Evolutionary conservation across 1,139 yeast species (phyloP), one percentile per base, ranked within the genome.

Genomic region (Schizosaccharomyces versatilis): DNA sequence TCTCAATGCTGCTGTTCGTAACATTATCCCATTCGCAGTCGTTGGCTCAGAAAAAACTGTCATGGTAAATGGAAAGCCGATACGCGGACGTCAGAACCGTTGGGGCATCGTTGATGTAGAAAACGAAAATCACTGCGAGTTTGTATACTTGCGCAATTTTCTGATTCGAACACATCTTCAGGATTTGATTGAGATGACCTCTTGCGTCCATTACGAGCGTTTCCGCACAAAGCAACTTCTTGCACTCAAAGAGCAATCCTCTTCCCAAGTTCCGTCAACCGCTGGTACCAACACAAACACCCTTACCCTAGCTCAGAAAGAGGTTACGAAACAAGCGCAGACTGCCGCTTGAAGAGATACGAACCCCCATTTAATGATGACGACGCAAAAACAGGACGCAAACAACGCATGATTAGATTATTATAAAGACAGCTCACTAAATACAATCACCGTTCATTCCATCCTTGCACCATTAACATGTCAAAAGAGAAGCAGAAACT

Each of bases 161-260:
- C 76, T 90, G 66, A 84, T 95, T 55, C 80, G 96, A 71, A 88
- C 97, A 38, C 96, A 90, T 68, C 74, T 90, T 64, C 97, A 86
- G 69, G 98, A 90, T 68, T 78, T 90, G 67, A 90, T 90, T 65
- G 98, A 90, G 68, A 80, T 95, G 15, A 90, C 98, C 5, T 73
- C 94, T 6, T 75, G 80, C 63, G 76, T 81, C 57, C 98, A 90
- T 68, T 90, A 90, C 69, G 98, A 90, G 72, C 75, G 81, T 56
- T 90, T 88, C 73, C 81, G 98, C 70, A 76, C 95, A 38, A 85
- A 88, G 70, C 98, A 90, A 70, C 78, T 90, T 69, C 79, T 86
- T 59, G 94, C 95, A 12, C 76, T 90, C 69, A 90, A 90, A 71
- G 97, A 90, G 69, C 49, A 44, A 12, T 44, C 49, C 32, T 44